Base-by-base conservation (phyloP, 805 yeast species). In the Metschnikowia cubensis region DNA sequence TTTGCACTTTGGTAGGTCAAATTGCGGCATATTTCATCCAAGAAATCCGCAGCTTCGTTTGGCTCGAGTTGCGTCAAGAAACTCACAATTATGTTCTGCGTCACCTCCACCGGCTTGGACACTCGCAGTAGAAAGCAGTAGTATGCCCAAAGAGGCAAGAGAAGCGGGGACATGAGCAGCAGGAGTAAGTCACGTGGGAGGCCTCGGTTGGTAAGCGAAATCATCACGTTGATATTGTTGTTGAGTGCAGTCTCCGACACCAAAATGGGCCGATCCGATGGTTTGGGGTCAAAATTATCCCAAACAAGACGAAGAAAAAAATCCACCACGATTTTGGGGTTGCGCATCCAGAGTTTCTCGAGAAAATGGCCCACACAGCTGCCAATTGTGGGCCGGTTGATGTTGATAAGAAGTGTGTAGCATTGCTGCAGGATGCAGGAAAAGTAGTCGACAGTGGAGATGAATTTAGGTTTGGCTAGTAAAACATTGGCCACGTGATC, bases 401-500 rank as follows among this genome's bases (percentile, higher is more conserved):
- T 75, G 53, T 75, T 68, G 4, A 80, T 74, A 34, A 89, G 70
- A 1, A 87, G 64, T 0, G 77, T 76, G 60, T 80, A 83, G 6
- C 85, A 64, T 62, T 92, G 97, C 3, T 52, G 50, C 4, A 89
- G 85, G 5, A 92, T 67, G n/a, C 65, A 71, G 1, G 68, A 56
- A 54, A 82, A 84, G 62, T 89, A 92, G 0, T 63, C 73, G 0
- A 61, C 64, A 0, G 82, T 70, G 1, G 73, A 49, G 7, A 84
- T 59, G 0, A 61, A 59, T 42, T 66, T 68, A 0, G 97, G 97
- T 52, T 83, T 83, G 15, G 83, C 67, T 29, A 85, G 63, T 14
- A 92, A 64, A 2, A 89, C 74, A 38, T 76, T 77, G n/a, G 87
- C 80, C 1, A 88, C 86, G 50, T 83, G 79, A 25, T 81, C 82